These are phyloP conservation scores for Neurospora sp. DNA, from an alignment of 495 filamentous ascomycete genomes.

Conservation along the genomic window DNA sequence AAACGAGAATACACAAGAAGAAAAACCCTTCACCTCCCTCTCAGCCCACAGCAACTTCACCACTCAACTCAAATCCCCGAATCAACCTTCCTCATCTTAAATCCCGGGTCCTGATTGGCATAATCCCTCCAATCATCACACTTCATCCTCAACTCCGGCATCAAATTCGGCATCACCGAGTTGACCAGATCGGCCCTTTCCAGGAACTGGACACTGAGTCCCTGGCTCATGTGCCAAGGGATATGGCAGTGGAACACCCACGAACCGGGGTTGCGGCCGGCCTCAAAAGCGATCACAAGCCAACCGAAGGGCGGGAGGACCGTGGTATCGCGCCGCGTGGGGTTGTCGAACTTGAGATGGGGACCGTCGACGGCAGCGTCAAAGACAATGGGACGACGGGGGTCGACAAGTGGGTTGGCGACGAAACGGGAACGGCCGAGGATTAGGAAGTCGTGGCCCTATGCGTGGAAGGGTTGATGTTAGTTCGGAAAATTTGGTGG, in stretches of 20 bases:
- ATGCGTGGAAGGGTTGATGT: neutral
- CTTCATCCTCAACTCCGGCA: neutral
- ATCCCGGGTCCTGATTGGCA: neutral
- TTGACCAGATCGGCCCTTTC: constrained; percentile 11
- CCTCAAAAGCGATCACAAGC: constrained; percentile 30
- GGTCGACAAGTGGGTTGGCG: neutral
- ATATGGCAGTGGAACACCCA: constrained; percentile 38
- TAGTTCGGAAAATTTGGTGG: neutral
- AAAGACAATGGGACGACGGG: neutral
- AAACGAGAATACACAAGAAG: neutral
- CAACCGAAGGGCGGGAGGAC: constrained; percentile 26
- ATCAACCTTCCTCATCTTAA: neutral
- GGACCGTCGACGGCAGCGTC: constrained; percentile 11
- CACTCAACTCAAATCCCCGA: neutral
- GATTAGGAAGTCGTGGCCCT: constrained; percentile 47
- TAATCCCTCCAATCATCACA: neutral
- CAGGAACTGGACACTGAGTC: constrained; percentile 35
- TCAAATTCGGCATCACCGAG: neutral
- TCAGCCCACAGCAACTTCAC: neutral
- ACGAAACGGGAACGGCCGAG: constrained; percentile 28
- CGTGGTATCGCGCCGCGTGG: constrained; percentile 27
- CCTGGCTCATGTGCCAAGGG: constrained; percentile 39
- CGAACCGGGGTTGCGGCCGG: constrained; percentile 26
- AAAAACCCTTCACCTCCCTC: neutral
- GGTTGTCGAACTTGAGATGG: constrained; percentile 22